These are phyloP conservation scores for Eucalyptus tenuipes DNA, from an alignment of 345 rosid species.

Conservation along the genomic window DNA sequence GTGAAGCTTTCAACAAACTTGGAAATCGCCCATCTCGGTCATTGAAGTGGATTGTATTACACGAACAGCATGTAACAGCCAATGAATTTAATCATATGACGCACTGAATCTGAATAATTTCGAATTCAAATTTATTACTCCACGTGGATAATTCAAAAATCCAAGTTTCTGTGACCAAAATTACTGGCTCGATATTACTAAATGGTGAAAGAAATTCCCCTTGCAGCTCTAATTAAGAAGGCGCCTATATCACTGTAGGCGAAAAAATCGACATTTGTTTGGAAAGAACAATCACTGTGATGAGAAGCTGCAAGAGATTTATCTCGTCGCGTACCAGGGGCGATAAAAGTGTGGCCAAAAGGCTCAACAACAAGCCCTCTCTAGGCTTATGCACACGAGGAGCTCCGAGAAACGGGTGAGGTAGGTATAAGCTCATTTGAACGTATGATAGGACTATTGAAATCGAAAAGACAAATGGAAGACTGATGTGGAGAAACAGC, in stretches of 20 bases:
- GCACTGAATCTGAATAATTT: background rate
- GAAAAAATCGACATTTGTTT: background rate
- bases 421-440: background rate
- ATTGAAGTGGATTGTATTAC: background rate
- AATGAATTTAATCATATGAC: background rate
- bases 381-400: slow-evolving; percentile 36
- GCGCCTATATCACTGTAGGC: background rate
- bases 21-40: slow-evolving; percentile 16
- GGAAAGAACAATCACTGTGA: background rate
- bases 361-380: slow-evolving; percentile 16
- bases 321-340: slow-evolving; percentile 13
- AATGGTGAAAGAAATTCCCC: background rate
- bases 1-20: slow-evolving; percentile 22
- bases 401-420: slow-evolving; percentile 36
- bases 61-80: background rate
- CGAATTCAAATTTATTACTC: background rate
- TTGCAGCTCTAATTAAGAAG: background rate
- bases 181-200: background rate
- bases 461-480: too few species aligned
- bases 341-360: slow-evolving; percentile 19
- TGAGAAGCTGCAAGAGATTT: background rate
- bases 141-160: background rate
- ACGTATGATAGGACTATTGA: too few species aligned
- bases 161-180: background rate
- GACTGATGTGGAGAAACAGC: too few species aligned